Evolutionary conservation across 305 asterid species (phyloP).

Genomic region (Solanum hybrid): DNA sequence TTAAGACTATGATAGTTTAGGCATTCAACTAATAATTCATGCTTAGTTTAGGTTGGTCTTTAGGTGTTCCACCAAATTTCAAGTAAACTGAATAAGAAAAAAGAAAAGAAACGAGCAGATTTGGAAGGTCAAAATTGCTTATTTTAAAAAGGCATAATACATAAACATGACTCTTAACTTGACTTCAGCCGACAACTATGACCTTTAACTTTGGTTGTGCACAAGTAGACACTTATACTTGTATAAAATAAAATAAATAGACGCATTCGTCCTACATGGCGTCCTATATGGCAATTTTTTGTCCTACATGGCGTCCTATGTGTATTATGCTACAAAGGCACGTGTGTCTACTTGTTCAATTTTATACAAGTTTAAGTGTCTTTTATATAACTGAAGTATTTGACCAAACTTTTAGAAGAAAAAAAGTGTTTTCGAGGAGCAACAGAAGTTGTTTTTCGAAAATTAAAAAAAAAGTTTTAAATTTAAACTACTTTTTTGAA

Average conservation of each 20-base stretch:
- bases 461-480: not conserved
- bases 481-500: not conserved
- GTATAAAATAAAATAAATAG: too few relatives aligned
- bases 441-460: not conserved
- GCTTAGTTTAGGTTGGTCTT: not conserved
- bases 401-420: not conserved
- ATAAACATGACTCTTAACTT: not conserved
- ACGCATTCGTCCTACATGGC: not conserved
- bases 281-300: not conserved
- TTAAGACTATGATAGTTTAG: not conserved
- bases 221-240: not conserved
- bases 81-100: not conserved
- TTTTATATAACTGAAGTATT: not conserved
- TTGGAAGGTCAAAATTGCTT: not conserved
- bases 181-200: not conserved
- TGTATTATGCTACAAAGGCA: not conserved
- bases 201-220: not conserved
- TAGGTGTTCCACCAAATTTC: not conserved
- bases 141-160: not conserved
- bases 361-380: not conserved
- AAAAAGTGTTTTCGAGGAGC: not conserved
- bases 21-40: not conserved
- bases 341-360: too few relatives aligned
- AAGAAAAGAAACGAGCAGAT: not conserved
- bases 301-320: not conserved